phyloP scores from a whole-genome alignment of 805 yeast species.

The Starmerella geochares region DNA sequence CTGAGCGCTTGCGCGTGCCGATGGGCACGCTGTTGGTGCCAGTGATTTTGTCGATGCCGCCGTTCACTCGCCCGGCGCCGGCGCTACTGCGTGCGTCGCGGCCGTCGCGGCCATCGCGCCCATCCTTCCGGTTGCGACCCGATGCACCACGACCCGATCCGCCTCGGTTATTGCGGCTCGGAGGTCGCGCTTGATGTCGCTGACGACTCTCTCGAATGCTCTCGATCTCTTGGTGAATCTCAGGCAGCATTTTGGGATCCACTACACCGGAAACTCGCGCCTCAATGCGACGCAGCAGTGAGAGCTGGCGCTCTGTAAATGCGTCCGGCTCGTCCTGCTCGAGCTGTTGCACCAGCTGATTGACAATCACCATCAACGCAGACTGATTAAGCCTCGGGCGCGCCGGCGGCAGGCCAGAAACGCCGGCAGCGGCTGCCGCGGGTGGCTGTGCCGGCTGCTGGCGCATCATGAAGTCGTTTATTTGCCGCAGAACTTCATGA shows the following conservation, averaged over 20 bases:
- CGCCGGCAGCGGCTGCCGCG: neutral
- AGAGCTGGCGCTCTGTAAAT: constrained; percentile 29
- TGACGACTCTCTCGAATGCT: constrained; percentile 13
- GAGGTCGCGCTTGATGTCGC: constrained; percentile 10
- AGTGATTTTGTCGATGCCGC: constrained; percentile 15
- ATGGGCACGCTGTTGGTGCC: constrained; percentile 20
- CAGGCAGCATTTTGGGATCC: constrained; percentile 27
- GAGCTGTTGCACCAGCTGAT: constrained; percentile 22
- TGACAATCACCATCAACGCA: constrained; percentile 29
- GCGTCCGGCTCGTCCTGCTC: constrained; percentile 23
- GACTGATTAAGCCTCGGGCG: constrained; percentile 25
- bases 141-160: neutral
- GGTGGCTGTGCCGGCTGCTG: constrained; percentile 7
- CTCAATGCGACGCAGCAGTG: constrained; percentile 28
- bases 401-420: neutral
- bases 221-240: constrained; percentile 29
- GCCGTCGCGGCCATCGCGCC: neutral
- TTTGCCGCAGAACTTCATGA: constrained; percentile 52
- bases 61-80: neutral
- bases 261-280: constrained; percentile 27
- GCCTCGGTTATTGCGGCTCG: neutral
- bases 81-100: neutral
- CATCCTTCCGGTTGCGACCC: neutral
- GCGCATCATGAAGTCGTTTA: constrained; percentile 54
- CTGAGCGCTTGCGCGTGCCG: constrained; percentile 17